Percentiles rank a stretch among this genome's conserved stretches.
phyloP scores from a whole-genome alignment of 768 basidiomycete species.

The Royoungia palumana region DNA sequence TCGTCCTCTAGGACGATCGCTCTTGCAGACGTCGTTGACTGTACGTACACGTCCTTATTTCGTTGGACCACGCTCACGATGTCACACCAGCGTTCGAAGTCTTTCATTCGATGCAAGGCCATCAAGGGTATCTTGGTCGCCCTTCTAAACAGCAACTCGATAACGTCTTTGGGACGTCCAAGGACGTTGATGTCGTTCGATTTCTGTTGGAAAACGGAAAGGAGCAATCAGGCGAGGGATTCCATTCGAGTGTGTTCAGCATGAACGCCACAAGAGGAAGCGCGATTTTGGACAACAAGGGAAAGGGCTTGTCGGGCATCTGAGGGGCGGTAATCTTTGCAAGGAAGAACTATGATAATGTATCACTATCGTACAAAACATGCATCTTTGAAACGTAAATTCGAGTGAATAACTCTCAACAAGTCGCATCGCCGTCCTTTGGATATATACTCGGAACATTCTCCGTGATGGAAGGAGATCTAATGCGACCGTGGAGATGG shows the following conservation, averaged over 20 bases:
- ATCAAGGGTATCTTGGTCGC: conserved; percentile 70
- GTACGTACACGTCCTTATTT: conserved; percentile 40
- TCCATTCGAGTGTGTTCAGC: conserved; percentile 23
- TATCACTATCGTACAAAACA: conserved; percentile 15
- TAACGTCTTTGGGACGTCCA: conserved; percentile 60
- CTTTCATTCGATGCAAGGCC: conserved; percentile 68
- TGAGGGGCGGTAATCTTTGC: conserved; percentile 15
- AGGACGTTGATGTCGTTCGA: conserved; percentile 60
- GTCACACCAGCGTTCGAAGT: conserved; percentile 58
- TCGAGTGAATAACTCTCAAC: too few relatives aligned
- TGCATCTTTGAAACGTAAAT: not conserved
- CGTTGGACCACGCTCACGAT: not conserved
- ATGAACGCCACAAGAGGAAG: conserved; percentile 33
- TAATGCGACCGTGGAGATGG: too few relatives aligned
- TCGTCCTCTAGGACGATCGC: conserved; percentile 54
- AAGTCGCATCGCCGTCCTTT: too few relatives aligned
- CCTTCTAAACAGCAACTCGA: conserved; percentile 86
- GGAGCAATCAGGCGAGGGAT: conserved; percentile 50
- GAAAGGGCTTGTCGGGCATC: conserved; percentile 37
- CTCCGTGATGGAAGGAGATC: too few relatives aligned
- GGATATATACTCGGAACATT: too few relatives aligned
- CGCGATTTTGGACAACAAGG: conserved; percentile 36
- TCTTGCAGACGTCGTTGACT: conserved; percentile 75
- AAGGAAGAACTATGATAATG: conserved; percentile 2
- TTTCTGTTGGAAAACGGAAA: conserved; percentile 62